Conservation (phyloP, 306 rosid genomes). For the Citrullus mucosospermus region DNA sequence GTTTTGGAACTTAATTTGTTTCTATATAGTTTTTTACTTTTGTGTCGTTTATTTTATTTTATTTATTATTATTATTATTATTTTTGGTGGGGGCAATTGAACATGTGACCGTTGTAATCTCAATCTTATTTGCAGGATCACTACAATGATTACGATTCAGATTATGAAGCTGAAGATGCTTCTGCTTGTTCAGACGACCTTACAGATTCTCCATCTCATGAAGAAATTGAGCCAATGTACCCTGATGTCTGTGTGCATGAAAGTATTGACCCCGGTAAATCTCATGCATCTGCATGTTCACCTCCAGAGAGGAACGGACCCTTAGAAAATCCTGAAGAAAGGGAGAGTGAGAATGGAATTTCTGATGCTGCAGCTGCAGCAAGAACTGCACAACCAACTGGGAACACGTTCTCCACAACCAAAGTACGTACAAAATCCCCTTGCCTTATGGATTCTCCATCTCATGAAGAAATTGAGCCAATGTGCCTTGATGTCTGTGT, state of each 20-base stretch:
- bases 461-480: conserved; percentile 28
- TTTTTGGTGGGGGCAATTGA: not conserved
- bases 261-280: conserved; percentile 36
- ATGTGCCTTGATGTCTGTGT: conserved; percentile 24
- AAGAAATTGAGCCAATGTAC: conserved; percentile 28
- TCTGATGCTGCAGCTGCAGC: conserved; percentile 98
- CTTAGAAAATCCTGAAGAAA: conserved; percentile 24
- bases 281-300: conserved; percentile 20
- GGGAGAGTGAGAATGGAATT: conserved; percentile 59
- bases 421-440: no score
- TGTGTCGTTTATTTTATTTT: not conserved
- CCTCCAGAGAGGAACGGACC: conserved; percentile 32
- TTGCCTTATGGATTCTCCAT: conserved; percentile 26
- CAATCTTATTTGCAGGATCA: conserved; percentile 32
- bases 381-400: conserved; percentile 26
- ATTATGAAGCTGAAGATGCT: conserved; percentile 45
- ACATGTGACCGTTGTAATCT: conserved; percentile 9
- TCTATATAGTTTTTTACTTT: not conserved
- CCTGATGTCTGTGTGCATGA: conserved; percentile 29
- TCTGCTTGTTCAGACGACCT: conserved; percentile 53
- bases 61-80: no score
- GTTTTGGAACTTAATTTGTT: not conserved
- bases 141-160: conserved; percentile 29
- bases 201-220: conserved; percentile 38
- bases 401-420: no score